Evolutionary conservation across 345 rosid species (phyloP), one percentile per base, ranked within the genome.

Genomic region (Geranium rotundifolium): DNA sequence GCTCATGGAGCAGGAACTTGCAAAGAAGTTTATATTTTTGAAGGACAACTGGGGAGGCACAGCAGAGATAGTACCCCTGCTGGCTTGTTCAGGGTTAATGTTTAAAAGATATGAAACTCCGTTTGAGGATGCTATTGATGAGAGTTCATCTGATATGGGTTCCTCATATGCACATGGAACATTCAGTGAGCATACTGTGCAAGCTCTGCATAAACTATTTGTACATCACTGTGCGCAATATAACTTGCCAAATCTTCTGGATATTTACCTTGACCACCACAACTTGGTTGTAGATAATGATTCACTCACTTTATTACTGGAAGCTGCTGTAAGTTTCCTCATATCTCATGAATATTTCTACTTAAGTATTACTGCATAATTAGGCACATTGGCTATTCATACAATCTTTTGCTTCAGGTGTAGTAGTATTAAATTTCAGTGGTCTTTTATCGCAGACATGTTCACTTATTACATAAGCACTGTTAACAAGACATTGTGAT

Each of bases 1-100:
- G 72, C 86, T 79, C 61, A 62, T 93, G 79, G 97, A 93, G 76
- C 85, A 80, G 74, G 85, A 87, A 72, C 99, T 93, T 74, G 95
- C 88, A 54, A 88, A 67, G 76, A 84, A 87, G 71, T 69, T 79
- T 58, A 84, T 93, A 49, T 93, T 88, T 73, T 72, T 87, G 60
- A 88, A 85, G 66, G 90, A 93, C 63, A 86, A 79, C 71, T 90
- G 97, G 99, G 97, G 84, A 73, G 80, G 81, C 74, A 82, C 90
- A 54, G 73, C 71, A 56, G 91, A 85, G 64, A 81, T 90, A 62
- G 82, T 86, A 57, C 69, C 84, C 68, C 80, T 93, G 75, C 78
- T 93, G 64, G 91, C 96, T 61, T 82, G 83, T 71, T 86, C 96
- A 61, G 90, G 90, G 74, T 82, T 84, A 73, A 67, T 93, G 66